Base-by-base conservation (phyloP, 805 yeast species). In the Saturnispora mendoncae region DNA sequence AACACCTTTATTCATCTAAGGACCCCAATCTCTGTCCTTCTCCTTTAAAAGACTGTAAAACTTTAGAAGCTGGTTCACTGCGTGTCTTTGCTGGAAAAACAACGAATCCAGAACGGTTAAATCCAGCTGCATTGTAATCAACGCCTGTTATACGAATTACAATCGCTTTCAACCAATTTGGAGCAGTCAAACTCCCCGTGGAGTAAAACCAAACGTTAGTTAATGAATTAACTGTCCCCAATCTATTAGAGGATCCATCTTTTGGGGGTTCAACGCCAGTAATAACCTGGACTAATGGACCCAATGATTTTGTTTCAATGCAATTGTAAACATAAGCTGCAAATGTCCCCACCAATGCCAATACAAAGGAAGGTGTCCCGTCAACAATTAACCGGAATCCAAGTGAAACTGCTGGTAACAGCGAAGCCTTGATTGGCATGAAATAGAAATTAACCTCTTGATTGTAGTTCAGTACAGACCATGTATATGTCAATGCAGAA, bases 321-420 rank as follows among this genome's bases (percentile, higher is more conserved):
- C 85, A 80, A 46, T 71, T 73, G 59, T 76, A 78, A 4, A 76
- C 44, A 52, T 80, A 80, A 0, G 76, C 83, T 3, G 75, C 74
- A 15, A 61, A 49, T 44, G 74, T 66, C 2, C 85, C 85, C 31
- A 72, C 54, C 4, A 70, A 46, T 0, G 72, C 62, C 44, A 69
- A 64, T 3, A 61, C 50, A 39, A 68, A 64, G 15, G 66, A 55
- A 2, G 60, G 53, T 31, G 59, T 62, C 3, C 78, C 77, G 31
- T 64, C 67, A 3, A 69, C 55, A 19, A 78, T 56, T 33, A 71
- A 62, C 14, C 72, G 47, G 47, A 68, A 68, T 4, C 72, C 66
- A 7, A 66, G 47, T 6, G 68, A 52, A 42, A 55, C 57, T 38
- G 57, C 54, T 46, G 84, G 75, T 50, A 74, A 57, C 50, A 78